Conservation (phyloP, 2,329 filamentous ascomycete species). For the Aspergillus ruber region DNA sequence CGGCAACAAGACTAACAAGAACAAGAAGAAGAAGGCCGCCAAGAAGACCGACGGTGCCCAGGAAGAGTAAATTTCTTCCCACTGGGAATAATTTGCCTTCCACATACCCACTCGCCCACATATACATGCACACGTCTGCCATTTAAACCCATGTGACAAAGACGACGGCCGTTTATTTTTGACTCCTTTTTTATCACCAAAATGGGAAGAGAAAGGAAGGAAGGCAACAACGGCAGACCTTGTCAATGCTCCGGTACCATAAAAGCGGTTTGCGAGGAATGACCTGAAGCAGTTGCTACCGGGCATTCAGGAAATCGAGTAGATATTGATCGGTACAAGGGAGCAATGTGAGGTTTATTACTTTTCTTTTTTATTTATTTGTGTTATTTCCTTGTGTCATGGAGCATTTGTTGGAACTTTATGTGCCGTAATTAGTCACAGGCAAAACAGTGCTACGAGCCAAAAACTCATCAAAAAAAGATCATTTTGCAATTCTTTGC, state of each 20-base stretch:
- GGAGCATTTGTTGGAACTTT: constrained; percentile 3
- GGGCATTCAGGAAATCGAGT: neutral
- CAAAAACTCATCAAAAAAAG: neutral
- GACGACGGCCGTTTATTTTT: constrained; percentile 2
- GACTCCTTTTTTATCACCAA: constrained; percentile 4
- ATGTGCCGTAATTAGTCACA: constrained; percentile 11
- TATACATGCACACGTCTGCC: constrained; percentile 9
- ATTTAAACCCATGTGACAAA: constrained; percentile 10
- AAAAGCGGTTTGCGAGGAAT: neutral
- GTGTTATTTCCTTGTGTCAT: neutral
- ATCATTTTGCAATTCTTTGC: neutral
- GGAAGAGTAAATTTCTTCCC: constrained; percentile 13
- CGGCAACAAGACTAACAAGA: constrained; percentile 74
- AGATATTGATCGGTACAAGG: constrained; percentile 1
- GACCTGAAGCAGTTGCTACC: neutral
- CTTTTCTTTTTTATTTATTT: neutral
- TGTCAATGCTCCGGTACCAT: neutral
- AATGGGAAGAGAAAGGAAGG: neutral
- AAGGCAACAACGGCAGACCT: neutral
- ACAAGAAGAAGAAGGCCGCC: constrained; percentile 72
- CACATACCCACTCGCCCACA: neutral
- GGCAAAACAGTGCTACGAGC: constrained; percentile 1
- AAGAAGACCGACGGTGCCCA: constrained; percentile 39
- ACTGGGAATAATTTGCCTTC: neutral
- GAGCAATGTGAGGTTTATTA: constrained; percentile 1